Evolutionary conservation across 192 early-diverging fungal genomes (phyloP).

Genomic region (Coemansia sp.): DNA sequence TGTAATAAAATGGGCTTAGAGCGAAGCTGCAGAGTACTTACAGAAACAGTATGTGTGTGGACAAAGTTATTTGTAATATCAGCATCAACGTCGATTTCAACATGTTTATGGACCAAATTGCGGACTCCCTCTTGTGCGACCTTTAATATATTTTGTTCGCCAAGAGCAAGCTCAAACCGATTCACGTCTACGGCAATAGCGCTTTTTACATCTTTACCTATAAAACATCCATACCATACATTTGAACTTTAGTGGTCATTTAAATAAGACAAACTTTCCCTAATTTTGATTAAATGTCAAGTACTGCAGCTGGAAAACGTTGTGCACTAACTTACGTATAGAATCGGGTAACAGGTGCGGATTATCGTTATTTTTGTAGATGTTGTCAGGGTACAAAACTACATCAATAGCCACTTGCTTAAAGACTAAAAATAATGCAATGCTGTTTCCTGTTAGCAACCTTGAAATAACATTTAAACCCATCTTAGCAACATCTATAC

Average conservation of each 20-base stretch:
- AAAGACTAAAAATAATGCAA: conserved; percentile 20
- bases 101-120: background rate
- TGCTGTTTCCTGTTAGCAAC: background rate
- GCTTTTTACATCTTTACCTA: background rate
- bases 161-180: conserved; percentile 11
- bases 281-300: background rate
- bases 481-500: too few relatives aligned
- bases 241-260: background rate
- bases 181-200: conserved; percentile 3
- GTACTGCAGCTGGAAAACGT: background rate
- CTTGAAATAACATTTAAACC: too few relatives aligned
- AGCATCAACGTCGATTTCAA: background rate
- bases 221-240: background rate
- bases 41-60: conserved; percentile 2
- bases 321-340: background rate
- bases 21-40: background rate
- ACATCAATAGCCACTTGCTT: conserved; percentile 15
- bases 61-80: background rate
- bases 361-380: background rate
- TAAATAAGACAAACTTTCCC: background rate
- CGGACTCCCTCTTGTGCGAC: background rate
- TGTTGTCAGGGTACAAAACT: conserved; percentile 16
- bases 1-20: background rate
- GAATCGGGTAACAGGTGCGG: background rate
- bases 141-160: background rate